Evolutionary conservation across 257 asterid species (phyloP).

Genomic region (Nicotiana undulata): DNA sequence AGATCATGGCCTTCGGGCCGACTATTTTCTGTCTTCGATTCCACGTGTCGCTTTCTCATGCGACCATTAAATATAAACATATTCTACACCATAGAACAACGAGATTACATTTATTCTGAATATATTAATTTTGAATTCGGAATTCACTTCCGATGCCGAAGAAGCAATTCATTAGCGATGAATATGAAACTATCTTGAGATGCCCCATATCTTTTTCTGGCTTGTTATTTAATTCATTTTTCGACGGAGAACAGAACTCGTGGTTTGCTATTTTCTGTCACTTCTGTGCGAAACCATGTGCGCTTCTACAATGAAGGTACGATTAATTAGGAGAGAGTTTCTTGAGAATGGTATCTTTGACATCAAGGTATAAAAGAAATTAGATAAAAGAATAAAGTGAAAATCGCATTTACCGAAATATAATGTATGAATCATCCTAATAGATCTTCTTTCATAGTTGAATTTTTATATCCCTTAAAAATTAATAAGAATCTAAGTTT

Average conservation of each 20-base stretch:
- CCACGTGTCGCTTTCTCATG: no score
- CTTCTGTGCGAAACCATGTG: neutral
- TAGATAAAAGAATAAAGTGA: neutral
- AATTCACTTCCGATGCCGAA: neutral
- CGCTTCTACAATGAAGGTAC: neutral
- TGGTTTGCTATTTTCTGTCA: neutral
- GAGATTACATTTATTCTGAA: no score
- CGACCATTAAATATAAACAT: no score
- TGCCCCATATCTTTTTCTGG: neutral
- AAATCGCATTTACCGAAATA: neutral
- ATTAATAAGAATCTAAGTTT: neutral
- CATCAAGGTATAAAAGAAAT: neutral
- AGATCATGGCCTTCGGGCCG: no score
- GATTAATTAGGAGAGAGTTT: neutral
- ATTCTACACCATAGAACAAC: no score
- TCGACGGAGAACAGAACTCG: neutral
- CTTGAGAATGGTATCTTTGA: neutral
- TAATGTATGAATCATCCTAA: neutral
- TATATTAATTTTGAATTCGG: no score
- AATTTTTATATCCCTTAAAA: neutral
- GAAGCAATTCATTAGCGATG: neutral
- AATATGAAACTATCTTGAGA: neutral
- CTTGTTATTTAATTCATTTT: neutral
- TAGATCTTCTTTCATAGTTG: neutral
- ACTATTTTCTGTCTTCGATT: no score